These are phyloP conservation scores for Aphanomyces cochlioides DNA, from an alignment of 352 stramenopile species.

Conservation along the genomic window DNA sequence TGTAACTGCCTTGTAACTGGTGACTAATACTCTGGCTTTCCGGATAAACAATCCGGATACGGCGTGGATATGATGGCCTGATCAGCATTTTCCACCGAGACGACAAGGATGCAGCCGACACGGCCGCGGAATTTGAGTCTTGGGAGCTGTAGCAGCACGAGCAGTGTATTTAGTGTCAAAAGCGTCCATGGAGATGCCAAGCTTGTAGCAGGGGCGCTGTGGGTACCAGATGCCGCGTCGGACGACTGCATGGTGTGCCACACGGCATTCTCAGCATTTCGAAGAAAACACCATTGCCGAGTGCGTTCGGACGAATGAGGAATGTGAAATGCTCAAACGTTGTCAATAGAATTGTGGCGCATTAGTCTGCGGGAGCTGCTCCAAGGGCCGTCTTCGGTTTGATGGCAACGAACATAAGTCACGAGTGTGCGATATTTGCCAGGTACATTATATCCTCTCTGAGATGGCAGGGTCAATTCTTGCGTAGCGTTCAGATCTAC, in stretches of 20 bases:
- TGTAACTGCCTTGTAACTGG: conserved; percentile 3
- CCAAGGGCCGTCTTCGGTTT: conserved; percentile 17
- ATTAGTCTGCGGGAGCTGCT: conserved; percentile 26
- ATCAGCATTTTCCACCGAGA: background rate
- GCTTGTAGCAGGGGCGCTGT: conserved; percentile 10
- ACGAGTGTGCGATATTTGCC: conserved; percentile 28
- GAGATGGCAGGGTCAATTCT: background rate
- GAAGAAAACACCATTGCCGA: conserved; percentile 28
- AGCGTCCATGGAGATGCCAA: conserved; percentile 1
- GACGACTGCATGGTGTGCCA: conserved; percentile 28
- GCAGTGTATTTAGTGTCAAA: conserved; percentile 23
- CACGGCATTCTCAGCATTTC: conserved; percentile 18
- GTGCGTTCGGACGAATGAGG: background rate
- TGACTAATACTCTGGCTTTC: background rate
- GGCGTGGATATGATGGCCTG: background rate
- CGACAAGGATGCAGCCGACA: no score
- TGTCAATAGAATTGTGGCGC: conserved; percentile 22
- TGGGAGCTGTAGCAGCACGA: conserved; percentile 25
- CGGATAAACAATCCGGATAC: background rate
- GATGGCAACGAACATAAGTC: conserved; percentile 17
- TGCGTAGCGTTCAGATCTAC: conserved; percentile 23
- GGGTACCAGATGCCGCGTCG: conserved; percentile 23
- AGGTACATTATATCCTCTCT: conserved; percentile 10
- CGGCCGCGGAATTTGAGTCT: conserved; percentile 22
- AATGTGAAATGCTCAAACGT: no score